Percentiles rank a stretch among this genome's conserved stretches.
Evolutionary conservation across 2,329 filamentous ascomycete genomes (phyloP).

Genomic region (Diaporthe eres): DNA sequence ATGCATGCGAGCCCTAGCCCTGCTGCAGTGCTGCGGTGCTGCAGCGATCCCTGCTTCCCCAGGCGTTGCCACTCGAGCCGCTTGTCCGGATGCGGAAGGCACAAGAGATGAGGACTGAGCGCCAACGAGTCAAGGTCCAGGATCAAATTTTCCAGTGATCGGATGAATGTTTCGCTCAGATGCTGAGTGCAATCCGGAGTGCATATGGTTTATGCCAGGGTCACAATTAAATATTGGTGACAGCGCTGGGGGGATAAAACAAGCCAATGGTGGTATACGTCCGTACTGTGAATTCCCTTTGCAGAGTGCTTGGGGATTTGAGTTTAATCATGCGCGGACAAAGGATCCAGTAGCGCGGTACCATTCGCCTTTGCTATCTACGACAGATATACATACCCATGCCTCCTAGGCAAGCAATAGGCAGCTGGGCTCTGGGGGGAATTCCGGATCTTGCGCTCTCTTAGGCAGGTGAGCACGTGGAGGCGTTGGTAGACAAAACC

Average conservation of each 20-base stretch:
- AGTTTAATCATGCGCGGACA: conserved; percentile 9
- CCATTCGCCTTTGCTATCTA: neutral
- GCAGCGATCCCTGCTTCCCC: conserved; percentile 24
- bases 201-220: neutral
- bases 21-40: neutral
- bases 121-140: conserved; percentile 17
- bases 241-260: too few relatives aligned
- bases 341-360: neutral
- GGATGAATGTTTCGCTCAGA: neutral
- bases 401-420: neutral
- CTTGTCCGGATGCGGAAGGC: conserved; percentile 30
- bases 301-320: neutral
- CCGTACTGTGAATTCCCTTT: neutral
- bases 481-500: neutral
- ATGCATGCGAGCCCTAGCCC: conserved; percentile 15
- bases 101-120: conserved; percentile 5
- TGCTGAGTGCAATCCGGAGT: neutral
- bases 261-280: neutral
- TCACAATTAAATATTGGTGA: neutral
- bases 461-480: conserved; percentile 31
- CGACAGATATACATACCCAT: neutral
- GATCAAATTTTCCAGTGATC: conserved; percentile 12
- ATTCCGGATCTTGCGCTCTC: conserved; percentile 5
- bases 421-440: neutral
- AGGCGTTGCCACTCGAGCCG: conserved; percentile 31